Evolutionary conservation across 1,284 basidiomycete species (phyloP).

Genomic region (Trichosporon faecale): DNA sequence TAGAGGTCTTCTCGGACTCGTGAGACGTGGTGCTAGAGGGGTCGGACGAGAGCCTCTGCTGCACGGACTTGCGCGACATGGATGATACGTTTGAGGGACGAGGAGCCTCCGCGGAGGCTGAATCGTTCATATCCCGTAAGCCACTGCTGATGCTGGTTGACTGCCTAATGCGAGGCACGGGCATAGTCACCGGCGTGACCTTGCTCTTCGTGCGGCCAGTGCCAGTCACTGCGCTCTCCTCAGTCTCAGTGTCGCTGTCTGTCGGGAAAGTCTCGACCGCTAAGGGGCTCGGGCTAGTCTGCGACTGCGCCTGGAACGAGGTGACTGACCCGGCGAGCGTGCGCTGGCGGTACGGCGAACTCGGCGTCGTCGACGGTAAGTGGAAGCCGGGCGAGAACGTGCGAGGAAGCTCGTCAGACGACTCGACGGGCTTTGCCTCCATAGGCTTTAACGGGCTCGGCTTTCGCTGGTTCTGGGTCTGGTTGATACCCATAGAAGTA

Average conservation of each 20-base stretch:
- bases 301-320: slow-evolving; percentile 1
- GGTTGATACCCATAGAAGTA: not conserved
- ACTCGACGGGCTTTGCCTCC: not conserved
- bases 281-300: slow-evolving; percentile 9
- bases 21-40: not conserved
- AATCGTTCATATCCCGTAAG: not conserved
- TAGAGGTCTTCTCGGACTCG: slow-evolving; percentile 17
- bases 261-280: not conserved
- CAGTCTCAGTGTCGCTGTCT: slow-evolving; percentile 33
- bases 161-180: not conserved
- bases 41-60: not conserved
- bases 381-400: slow-evolving; percentile 46
- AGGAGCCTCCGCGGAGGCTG: not conserved
- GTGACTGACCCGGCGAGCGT: not conserved
- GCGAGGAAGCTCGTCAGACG: slow-evolving; percentile 14
- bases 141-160: slow-evolving; percentile 6
- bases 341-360: slow-evolving; percentile 36
- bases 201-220: not conserved
- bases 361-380: slow-evolving; percentile 40
- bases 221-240: slow-evolving; percentile 12
- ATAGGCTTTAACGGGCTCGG: not conserved
- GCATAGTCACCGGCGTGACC: not conserved
- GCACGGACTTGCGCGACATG: not conserved
- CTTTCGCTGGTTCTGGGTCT: not conserved
- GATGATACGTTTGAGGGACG: not conserved